Evolutionary conservation across 2,329 filamentous ascomycete genomes (phyloP).

Genomic region (Colletotrichum sp.): DNA sequence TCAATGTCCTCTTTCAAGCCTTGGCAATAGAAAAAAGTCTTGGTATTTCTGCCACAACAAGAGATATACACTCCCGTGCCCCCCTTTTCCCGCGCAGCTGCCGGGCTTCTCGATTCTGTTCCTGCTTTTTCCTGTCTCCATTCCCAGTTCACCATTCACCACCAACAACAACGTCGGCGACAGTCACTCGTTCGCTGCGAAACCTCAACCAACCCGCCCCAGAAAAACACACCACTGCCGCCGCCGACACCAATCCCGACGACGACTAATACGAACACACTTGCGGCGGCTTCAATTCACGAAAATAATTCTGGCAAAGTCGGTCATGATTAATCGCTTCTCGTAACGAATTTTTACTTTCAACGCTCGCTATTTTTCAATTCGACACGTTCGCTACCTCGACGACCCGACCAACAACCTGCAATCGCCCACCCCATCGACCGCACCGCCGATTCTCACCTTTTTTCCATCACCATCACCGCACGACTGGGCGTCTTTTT

Average conservation of each 20-base stretch:
- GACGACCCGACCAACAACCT: background rate
- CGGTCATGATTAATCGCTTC: constrained; percentile 4
- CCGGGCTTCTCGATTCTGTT: background rate
- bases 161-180: background rate
- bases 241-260: background rate
- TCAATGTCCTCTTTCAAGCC: background rate
- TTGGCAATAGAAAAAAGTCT: background rate
- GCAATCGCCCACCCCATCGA: background rate
- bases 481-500: background rate
- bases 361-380: background rate
- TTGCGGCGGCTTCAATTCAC: background rate
- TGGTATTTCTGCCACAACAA: background rate
- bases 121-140: background rate
- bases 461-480: background rate
- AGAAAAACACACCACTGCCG: background rate
- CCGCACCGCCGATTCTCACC: background rate
- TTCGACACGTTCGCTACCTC: background rate
- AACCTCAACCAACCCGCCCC: background rate
- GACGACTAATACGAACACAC: background rate
- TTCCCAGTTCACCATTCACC: background rate
- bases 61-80: background rate
- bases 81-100: background rate
- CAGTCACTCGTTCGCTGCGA: background rate
- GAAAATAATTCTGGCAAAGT: background rate
- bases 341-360: background rate